Percentiles rank a stretch among this genome's conserved stretches.
phyloP scores from a whole-genome alignment of 257 asterid species.

The Nicotiana paniculata region DNA sequence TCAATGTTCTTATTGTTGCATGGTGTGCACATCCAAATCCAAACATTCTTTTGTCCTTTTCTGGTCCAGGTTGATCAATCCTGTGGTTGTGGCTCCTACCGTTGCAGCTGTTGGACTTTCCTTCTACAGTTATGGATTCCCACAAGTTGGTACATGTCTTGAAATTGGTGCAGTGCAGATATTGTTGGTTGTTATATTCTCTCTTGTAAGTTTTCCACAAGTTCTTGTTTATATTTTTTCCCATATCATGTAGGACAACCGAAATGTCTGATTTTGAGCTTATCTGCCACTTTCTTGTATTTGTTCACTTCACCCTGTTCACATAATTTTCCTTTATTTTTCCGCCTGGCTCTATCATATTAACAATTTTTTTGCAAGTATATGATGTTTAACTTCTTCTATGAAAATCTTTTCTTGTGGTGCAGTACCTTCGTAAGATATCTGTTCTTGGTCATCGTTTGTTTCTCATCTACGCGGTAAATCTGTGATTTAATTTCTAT shows the following conservation, averaged over 20 bases:
- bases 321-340: background rate
- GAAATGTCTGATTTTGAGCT: background rate
- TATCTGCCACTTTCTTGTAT: background rate
- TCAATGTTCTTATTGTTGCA: background rate
- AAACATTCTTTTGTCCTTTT: background rate
- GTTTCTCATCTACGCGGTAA: constrained; percentile 82
- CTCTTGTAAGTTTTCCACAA: constrained; percentile 63
- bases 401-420: constrained; percentile 7
- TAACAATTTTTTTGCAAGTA: background rate
- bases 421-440: constrained; percentile 97
- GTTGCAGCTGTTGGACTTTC: constrained; percentile 98
- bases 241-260: background rate
- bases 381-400: background rate
- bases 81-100: constrained; percentile 94
- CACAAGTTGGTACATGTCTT: constrained; percentile 84
- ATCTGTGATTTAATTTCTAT: constrained; percentile 5
- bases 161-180: constrained; percentile 92
- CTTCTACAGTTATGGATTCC: constrained; percentile 90
- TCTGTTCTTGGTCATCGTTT: constrained; percentile 90
- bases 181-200: constrained; percentile 64
- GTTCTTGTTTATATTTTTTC: background rate
- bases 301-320: background rate
- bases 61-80: constrained; percentile 74
- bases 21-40: background rate
- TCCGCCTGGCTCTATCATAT: background rate